Evolutionary conservation across 345 rosid species (phyloP).

Genomic region (Heritiera fomes): DNA sequence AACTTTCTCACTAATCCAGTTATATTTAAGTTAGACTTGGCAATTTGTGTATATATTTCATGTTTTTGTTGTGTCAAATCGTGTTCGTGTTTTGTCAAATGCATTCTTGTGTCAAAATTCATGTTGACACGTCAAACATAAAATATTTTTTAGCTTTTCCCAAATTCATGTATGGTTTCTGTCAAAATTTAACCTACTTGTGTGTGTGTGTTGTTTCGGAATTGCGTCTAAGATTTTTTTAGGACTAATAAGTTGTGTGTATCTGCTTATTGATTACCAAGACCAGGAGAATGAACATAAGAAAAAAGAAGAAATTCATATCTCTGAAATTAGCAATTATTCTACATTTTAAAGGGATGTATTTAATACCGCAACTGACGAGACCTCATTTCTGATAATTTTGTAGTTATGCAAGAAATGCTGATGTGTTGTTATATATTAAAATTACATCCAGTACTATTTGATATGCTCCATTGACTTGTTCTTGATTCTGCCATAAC

Average conservation of each 20-base stretch:
- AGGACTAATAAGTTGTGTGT: not conserved
- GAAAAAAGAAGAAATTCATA: not conserved
- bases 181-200: too few relatives aligned
- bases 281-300: not conserved
- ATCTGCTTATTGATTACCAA: not conserved
- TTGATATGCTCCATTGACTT: not conserved
- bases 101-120: too few relatives aligned
- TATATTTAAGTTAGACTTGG: not conserved
- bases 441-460: not conserved
- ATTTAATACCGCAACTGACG: not conserved
- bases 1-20: conserved; percentile 17
- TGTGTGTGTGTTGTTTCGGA: too few relatives aligned
- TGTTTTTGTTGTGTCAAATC: too few relatives aligned
- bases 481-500: conserved; percentile 3
- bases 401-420: not conserved
- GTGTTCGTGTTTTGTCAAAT: too few relatives aligned
- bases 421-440: not conserved
- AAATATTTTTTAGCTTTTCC: too few relatives aligned
- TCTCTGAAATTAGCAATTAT: not conserved
- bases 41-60: too few relatives aligned
- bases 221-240: too few relatives aligned
- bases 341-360: not conserved
- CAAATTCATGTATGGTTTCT: too few relatives aligned
- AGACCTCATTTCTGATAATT: not conserved
- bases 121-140: too few relatives aligned